Conservation (phyloP, 2,329 filamentous ascomycete species). For the Falciphora oryzae region DNA sequence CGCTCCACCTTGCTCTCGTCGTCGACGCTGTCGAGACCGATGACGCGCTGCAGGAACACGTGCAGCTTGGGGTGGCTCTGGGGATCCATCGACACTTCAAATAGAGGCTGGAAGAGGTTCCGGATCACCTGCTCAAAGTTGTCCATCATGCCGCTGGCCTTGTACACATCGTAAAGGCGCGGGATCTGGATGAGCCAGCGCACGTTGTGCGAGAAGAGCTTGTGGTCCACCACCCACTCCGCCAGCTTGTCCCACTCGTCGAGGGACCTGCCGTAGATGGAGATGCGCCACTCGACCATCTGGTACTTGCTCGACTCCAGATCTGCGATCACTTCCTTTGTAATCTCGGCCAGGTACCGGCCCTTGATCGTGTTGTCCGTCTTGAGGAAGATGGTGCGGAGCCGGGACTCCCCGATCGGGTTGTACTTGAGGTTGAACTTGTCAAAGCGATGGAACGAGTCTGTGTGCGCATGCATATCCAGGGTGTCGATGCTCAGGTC, state of each 20-base stretch:
- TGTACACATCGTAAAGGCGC: slow-evolving; percentile 92
- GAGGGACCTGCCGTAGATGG: slow-evolving; percentile 85
- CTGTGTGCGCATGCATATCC: slow-evolving; percentile 98
- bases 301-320: slow-evolving; percentile 98
- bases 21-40: slow-evolving; percentile 96
- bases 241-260: slow-evolving; percentile 98
- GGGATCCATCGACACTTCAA: slow-evolving; percentile 88
- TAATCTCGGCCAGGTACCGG: slow-evolving; percentile 93
- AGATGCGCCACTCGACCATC: slow-evolving; percentile 99
- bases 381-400: slow-evolving; percentile 87
- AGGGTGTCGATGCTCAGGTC: slow-evolving; percentile 97
- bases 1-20: slow-evolving; percentile 97
- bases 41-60: slow-evolving; percentile 87
- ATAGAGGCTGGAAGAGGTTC: slow-evolving; percentile 90
- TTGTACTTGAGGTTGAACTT: slow-evolving; percentile 99
- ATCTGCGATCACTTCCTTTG: slow-evolving; percentile 95
- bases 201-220: slow-evolving; percentile 95
- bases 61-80: slow-evolving; percentile 86
- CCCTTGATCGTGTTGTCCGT: slow-evolving; percentile 98
- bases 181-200: slow-evolving; percentile 96
- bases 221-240: slow-evolving; percentile 96
- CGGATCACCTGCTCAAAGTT: slow-evolving; percentile 85
- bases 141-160: slow-evolving; percentile 77
- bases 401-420: slow-evolving; percentile 87
- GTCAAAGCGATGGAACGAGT: slow-evolving; percentile 97